These are phyloP conservation scores for Xanthoconium stramineum DNA, from an alignment of 768 basidiomycete genomes.

Conservation along the genomic window DNA sequence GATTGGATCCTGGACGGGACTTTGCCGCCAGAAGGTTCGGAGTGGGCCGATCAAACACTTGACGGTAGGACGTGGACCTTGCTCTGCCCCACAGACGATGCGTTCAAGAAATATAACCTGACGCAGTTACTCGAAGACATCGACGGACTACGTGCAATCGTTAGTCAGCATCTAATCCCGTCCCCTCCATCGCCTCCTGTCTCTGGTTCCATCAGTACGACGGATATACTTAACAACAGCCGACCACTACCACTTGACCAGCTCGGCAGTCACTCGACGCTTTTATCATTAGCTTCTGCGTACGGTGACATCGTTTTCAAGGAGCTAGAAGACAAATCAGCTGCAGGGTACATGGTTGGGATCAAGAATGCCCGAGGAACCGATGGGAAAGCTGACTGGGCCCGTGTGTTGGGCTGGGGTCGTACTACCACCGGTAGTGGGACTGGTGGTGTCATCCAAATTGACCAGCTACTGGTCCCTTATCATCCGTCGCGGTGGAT, in stretches of 20 bases:
- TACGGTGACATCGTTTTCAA: constrained; percentile 88
- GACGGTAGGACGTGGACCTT: constrained; percentile 73
- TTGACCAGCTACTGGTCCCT: constrained; percentile 80
- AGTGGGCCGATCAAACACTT: constrained; percentile 54
- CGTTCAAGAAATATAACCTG: constrained; percentile 85
- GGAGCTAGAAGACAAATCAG: constrained; percentile 39
- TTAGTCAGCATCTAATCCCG: constrained; percentile 75
- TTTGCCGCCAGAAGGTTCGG: constrained; percentile 65
- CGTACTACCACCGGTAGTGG: constrained; percentile 69
- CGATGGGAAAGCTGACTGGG: constrained; percentile 59
- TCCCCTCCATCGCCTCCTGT: constrained; percentile 28
- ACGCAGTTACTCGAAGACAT: constrained; percentile 63
- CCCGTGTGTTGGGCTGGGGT: constrained; percentile 68
- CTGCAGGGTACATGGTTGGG: constrained; percentile 54
- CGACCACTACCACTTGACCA: constrained; percentile 71
- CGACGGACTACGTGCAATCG: constrained; percentile 53
- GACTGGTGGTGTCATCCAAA: constrained; percentile 84
- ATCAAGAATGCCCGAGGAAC: constrained; percentile 73
- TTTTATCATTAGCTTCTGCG: constrained; percentile 59
- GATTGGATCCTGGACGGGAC: constrained; percentile 91
- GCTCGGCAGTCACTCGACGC: constrained; percentile 69
- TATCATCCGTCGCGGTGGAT: constrained; percentile 87
- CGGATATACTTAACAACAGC: constrained; percentile 55
- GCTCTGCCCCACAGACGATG: constrained; percentile 87
- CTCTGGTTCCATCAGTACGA: constrained; percentile 23